phyloP scores from a whole-genome alignment of 2,329 filamentous ascomycete genomes.

The Exserohilum rostratum region DNA sequence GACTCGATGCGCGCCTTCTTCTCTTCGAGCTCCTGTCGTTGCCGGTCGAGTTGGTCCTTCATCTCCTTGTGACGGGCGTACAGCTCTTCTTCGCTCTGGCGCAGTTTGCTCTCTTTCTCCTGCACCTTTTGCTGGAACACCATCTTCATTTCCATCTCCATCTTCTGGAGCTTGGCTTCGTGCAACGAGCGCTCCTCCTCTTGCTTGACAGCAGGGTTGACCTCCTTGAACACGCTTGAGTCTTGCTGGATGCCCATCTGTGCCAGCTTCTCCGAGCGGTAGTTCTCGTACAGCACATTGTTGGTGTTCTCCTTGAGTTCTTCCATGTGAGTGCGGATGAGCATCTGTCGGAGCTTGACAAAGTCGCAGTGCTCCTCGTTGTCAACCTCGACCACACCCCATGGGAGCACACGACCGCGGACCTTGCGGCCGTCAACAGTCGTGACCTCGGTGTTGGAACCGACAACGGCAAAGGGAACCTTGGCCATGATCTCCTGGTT shows the following conservation, averaged over 20 bases:
- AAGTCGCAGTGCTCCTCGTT: conserved; percentile 99
- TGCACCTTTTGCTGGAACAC: conserved; percentile 99
- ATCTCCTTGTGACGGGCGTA: conserved; percentile 98
- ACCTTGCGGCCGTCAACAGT: conserved; percentile 93
- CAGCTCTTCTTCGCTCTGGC: conserved; percentile 98
- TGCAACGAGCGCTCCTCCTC: conserved; percentile 97
- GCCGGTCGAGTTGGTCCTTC: conserved; percentile 98
- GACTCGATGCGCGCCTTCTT: conserved; percentile 97
- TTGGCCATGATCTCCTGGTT: conserved; percentile 99
- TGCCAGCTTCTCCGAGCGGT: conserved; percentile 98
- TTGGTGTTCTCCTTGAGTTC: conserved; percentile 99
- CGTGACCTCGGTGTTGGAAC: conserved; percentile 92
- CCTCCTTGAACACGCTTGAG: conserved; percentile 99
- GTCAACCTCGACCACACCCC: conserved; percentile 98
- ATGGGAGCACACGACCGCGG: conserved; percentile 93
- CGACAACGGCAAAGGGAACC: conserved; percentile 97
- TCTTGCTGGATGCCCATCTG: conserved; percentile 98
- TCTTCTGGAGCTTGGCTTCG: conserved; percentile 99
- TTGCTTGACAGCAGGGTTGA: conserved; percentile 99
- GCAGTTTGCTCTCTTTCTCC: conserved; percentile 99
- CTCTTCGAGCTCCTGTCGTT: conserved; percentile 93
- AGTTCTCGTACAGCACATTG: conserved; percentile 98
- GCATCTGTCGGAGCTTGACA: conserved; percentile 99
- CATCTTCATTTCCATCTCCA: conserved; percentile 99
- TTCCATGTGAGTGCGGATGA: conserved; percentile 99